Evolutionary conservation across 371 early-diverging fungal genomes (phyloP), one percentile per base, ranked within the genome.

Genomic region (Parasitella parasitica): DNA sequence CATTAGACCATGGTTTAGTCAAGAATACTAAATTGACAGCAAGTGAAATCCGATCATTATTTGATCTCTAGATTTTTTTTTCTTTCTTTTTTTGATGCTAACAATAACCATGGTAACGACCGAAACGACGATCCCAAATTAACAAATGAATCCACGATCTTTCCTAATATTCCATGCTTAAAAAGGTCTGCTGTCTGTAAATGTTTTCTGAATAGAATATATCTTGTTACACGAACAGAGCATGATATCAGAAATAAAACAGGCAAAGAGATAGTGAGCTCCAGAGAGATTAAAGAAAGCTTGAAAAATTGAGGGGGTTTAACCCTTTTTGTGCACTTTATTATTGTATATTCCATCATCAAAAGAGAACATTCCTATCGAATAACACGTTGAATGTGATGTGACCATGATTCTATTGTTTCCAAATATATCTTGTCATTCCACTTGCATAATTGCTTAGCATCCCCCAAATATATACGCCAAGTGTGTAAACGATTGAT

Each of bases 31-130:
- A 78, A 51, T 53, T 81, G 15, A 70, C 79, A 2, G 61, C 69
- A 30, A 65, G 69, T 52, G 82, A 81, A 63, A 72, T 81, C 39
- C 64, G 66, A 37, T 57, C 71, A n/a, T 63, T 81, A 43, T 78
- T 81, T 61, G 55, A 65, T 38, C 37, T 65, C 37, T 65, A 65
- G n/a, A 38, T 16, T 20, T 22, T 22, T 22, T 22, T 46, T 8
- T 6, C 24, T 11, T 46, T 46, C 48, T 46, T 5, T 46, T 20
- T 9, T 22, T 9, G 6, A 46, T 46, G 1, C 20, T 3, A 11
- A 8, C 6, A 20, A 6, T 22, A 46, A 39, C 15, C 15, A 39
- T 39, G 43, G 43, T 22, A 43, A 11, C 43, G 43, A 22, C 43
- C 43, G 43, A 43, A 20, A 7, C 43, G 43, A 22, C 43, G 43